Percentiles rank a stretch among this genome's conserved stretches.
Evolutionary conservation across 768 basidiomycete genomes (phyloP).

Genomic region (Boletellus emodensis): DNA sequence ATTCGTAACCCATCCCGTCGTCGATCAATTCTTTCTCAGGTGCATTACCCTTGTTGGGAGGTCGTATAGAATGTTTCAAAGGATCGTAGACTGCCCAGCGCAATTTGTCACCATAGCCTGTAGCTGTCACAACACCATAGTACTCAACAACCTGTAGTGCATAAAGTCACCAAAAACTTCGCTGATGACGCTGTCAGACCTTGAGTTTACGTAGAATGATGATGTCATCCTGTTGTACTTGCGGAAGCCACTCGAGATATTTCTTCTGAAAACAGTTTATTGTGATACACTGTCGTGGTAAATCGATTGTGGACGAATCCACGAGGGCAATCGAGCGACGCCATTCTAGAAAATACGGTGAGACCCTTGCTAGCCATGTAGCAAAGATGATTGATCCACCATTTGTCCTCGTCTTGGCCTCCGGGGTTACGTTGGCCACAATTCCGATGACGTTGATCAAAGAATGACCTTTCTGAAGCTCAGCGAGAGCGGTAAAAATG

Average conservation of each 20-base stretch:
- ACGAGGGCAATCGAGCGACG: slow-evolving; percentile 41
- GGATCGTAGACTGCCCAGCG: slow-evolving; percentile 56
- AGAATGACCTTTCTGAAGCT: slow-evolving; percentile 11
- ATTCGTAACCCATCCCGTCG: slow-evolving; percentile 36
- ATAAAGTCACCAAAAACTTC: background rate
- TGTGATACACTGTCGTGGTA: slow-evolving; percentile 22
- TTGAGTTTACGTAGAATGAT: slow-evolving; percentile 49
- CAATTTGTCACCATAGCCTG: slow-evolving; percentile 45
- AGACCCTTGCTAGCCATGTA: background rate
- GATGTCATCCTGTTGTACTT: slow-evolving; percentile 44
- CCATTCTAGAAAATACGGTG: slow-evolving; percentile 39
- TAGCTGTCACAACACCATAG: slow-evolving; percentile 31
- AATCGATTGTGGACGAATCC: slow-evolving; percentile 47
- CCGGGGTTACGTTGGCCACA: slow-evolving; percentile 16
- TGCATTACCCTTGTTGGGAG: slow-evolving; percentile 35
- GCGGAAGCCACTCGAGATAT: slow-evolving; percentile 48
- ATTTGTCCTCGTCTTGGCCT: slow-evolving; percentile 18
- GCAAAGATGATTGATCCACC: slow-evolving; percentile 20
- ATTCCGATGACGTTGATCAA: slow-evolving; percentile 32
- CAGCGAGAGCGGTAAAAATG: slow-evolving; percentile 16
- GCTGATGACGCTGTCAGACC: slow-evolving; percentile 29
- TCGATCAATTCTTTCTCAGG: slow-evolving; percentile 33
- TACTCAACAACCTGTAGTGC: slow-evolving; percentile 32
- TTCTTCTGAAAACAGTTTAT: slow-evolving; percentile 52
- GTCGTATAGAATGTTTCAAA: slow-evolving; percentile 32